Base-by-base conservation (phyloP, 805 yeast species). In the Kluyveromyces nonfermentans region DNA sequence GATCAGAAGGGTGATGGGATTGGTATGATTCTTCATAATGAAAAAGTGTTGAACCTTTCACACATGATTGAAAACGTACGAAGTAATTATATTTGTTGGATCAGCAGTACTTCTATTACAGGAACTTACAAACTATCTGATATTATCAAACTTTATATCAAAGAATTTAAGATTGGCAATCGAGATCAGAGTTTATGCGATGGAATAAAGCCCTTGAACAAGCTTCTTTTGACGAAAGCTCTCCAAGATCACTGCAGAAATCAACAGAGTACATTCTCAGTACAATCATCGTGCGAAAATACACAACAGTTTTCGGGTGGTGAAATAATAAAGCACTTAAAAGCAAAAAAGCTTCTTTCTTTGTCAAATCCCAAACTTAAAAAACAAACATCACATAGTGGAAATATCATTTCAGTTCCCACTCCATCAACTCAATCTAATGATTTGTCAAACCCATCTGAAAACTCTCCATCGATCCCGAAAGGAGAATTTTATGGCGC, bases 81-180 rank as follows among this genome's bases (percentile, higher is more conserved):
- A 38, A 38, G 28, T 14, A 28, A 21, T 10, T 38, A 33, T 15
- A n/a, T 38, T 16, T 38, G 17, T 15, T 38, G 41, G 41, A 28
- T 28, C 6, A 7, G 33, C 18, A 14, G 16, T 14, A 7, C 8
- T 6, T 33, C 35, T 16, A 33, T 15, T 16, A 33, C 17, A 33
- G 35, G n/a, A 18, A 18, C 17, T 10, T 6, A 33, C 20, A 33
- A 33, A 18, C n/a, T 33, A 33, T 33, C 35, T 10, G 35, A 33
- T 33, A 33, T 33, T 16, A 33, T 33, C 35, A 33, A 33, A 33
- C 9, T 18, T 9, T 33, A 33, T 18, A n/a, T 16, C 10, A 33
- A 33, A 16, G 35, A 33, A 7, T 10, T 33, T 5, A 33, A 15
- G 20, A 6, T 10, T 12, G 9, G 6, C 3, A 12, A n/a, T 16